Percentiles rank a stretch among this genome's conserved stretches.
These are phyloP conservation scores for Carex myosuroides DNA, from an alignment of 176 grass and related monocot genomes.

Conservation along the genomic window DNA sequence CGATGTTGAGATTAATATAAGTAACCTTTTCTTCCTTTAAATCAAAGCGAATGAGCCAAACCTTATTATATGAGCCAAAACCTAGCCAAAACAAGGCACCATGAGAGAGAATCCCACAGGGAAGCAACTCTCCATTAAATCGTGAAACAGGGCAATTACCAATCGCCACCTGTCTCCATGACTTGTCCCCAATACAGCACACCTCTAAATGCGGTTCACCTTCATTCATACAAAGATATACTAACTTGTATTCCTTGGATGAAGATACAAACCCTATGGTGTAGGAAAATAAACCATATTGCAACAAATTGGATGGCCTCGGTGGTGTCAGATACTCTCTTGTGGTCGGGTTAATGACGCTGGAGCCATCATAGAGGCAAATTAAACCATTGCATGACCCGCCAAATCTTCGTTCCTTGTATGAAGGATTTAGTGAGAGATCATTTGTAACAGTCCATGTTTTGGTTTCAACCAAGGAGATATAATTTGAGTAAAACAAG, in stretches of 20 bases:
- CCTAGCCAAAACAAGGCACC: constrained; percentile 2
- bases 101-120: background rate
- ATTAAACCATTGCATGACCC: constrained; percentile 6
- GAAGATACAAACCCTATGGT: constrained; percentile 16
- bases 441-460: background rate
- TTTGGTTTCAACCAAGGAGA: constrained; percentile 11
- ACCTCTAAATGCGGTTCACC: background rate
- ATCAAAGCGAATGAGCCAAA: constrained; percentile 1
- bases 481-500: background rate
- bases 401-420: background rate
- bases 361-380: constrained; percentile 4
- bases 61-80: background rate
- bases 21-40: background rate
- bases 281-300: background rate
- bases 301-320: background rate
- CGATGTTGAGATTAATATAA: background rate
- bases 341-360: constrained; percentile 5
- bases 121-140: background rate
- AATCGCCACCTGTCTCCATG: background rate
- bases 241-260: constrained; percentile 1
- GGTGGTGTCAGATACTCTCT: background rate
- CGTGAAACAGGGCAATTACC: background rate
- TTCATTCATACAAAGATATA: background rate
- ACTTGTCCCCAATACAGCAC: background rate
- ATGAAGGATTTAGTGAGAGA: background rate